Conservation (phyloP, 108 stramenopile species). For the Nitzschia sp. region DNA sequence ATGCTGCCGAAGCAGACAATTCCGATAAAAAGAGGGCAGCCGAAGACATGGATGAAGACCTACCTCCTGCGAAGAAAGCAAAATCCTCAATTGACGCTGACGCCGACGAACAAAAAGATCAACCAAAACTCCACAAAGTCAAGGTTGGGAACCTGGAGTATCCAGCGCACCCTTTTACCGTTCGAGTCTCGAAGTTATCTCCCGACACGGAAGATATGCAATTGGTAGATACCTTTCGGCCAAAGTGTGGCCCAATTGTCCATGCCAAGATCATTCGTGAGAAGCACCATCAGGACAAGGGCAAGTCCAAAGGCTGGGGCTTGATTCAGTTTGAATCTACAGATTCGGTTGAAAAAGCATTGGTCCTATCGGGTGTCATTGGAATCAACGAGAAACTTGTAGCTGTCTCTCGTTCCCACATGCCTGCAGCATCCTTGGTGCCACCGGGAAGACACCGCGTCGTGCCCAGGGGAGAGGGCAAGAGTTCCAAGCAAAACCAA, state of each 20-base stretch:
- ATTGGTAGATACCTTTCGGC: conserved; percentile 71
- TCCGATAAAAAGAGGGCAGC: neutral
- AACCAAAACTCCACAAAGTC: conserved; percentile 58
- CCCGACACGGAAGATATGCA: conserved; percentile 81
- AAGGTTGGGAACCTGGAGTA: conserved; percentile 74
- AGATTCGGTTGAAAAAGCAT: conserved; percentile 75
- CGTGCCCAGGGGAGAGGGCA: conserved; percentile 76
- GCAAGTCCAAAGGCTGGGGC: conserved; percentile 79
- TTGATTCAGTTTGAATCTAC: conserved; percentile 85
- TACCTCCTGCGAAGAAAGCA: conserved; percentile 23
- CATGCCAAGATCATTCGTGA: conserved; percentile 84
- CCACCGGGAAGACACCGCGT: conserved; percentile 82
- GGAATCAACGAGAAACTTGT: conserved; percentile 67
- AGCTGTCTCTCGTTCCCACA: conserved; percentile 68
- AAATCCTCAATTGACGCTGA: conserved; percentile 3
- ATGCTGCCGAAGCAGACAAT: conserved; percentile 1
- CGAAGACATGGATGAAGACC: conserved; percentile 8
- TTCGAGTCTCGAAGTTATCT: conserved; percentile 72
- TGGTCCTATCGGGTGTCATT: conserved; percentile 61
- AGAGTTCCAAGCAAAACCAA: conserved; percentile 58
- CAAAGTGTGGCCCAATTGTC: conserved; percentile 68
- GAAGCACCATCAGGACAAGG: conserved; percentile 58
- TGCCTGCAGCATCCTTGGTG: conserved; percentile 72
- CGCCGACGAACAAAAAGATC: conserved; percentile 37
- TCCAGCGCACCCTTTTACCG: conserved; percentile 87